Evolutionary conservation across 352 stramenopile species (phyloP).

Genomic region (Bremia lactucae): DNA sequence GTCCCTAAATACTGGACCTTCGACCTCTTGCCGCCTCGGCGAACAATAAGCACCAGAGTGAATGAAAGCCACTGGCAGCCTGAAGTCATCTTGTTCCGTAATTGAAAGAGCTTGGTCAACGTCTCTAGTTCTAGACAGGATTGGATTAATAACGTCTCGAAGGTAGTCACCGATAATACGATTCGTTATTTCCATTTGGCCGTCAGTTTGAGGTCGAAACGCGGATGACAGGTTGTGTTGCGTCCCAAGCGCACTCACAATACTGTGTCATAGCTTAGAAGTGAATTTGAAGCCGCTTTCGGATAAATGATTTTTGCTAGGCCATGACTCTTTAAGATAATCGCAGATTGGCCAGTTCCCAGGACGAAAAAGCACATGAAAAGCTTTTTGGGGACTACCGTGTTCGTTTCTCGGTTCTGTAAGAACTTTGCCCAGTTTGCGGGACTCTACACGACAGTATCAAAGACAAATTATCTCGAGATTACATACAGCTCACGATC

Average conservation of each 20-base stretch:
- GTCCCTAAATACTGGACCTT: too few relatives aligned
- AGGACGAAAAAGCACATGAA: neutral
- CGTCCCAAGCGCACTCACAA: neutral
- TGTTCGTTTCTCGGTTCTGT: slow-evolving; percentile 2
- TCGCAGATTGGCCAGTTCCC: neutral
- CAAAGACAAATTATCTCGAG: slow-evolving; percentile 1
- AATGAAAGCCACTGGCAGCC: too few relatives aligned
- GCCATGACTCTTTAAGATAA: neutral
- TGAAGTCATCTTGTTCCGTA: too few relatives aligned
- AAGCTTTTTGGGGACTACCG: slow-evolving; percentile 1
- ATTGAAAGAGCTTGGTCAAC: too few relatives aligned
- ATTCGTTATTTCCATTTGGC: neutral
- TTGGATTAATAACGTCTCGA: neutral
- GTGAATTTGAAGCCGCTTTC: neutral
- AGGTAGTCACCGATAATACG: neutral
- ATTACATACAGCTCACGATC: neutral
- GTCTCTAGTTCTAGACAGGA: too few relatives aligned
- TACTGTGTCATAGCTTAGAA: neutral
- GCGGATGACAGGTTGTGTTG: neutral
- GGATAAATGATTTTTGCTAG: neutral
- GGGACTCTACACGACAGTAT: neutral
- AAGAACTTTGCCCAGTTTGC: neutral
- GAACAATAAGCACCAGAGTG: too few relatives aligned
- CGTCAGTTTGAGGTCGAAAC: neutral
- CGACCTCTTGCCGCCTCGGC: too few relatives aligned